Evolutionary conservation across 2,329 filamentous ascomycete genomes (phyloP), one percentile per base, ranked within the genome.

Genomic region (Colletotrichum graminicola): DNA sequence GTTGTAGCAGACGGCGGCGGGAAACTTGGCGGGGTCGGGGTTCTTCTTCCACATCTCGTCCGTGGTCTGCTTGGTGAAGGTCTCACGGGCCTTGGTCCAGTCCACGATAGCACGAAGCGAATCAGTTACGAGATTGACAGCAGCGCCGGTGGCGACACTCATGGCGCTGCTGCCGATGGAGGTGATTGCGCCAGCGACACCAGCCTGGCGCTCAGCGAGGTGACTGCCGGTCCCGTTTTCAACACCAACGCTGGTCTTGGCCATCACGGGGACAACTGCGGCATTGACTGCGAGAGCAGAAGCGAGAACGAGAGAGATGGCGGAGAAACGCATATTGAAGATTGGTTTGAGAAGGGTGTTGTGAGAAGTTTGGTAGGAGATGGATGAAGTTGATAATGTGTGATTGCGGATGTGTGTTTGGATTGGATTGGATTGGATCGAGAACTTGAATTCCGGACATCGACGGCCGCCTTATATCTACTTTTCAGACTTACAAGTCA

Each of bases 1-100:
- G 41, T 66, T 72, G 41, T 70, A 57, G 61, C 61, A 70, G 16
- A 65, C 32, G 21, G 66, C 66, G 10, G 66, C 70, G 26, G 60
- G 49, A 16, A 51, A 55, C 34, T 57, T 36, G n/a, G 43, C n/a
- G 14, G 67, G 62, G 29, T 60, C 21, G 41, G 57, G 67, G 57
- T 62, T 71, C 21, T 47, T 45, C 34, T n/a, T 26, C 54, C 60
- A 63, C 64, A 67, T 70, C 51, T 47, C 47, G 23, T 43, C 29
- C 6, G 67, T 70, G 23, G 56, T 66, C 55, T 66, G 26, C 36
- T 61, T 41, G 11, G 62, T 70, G 56, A 66, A 70, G 29, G 61
- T 55, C 39, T 66, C 67, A 34, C 67, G 67, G 1, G 39, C 64
- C 23, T 12, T 14, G 23, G 64, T 66, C 64, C 64, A 66, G 26